These are phyloP conservation scores for Thelonectria discophora DNA, from an alignment of 2,329 filamentous ascomycete genomes.

Conservation along the genomic window DNA sequence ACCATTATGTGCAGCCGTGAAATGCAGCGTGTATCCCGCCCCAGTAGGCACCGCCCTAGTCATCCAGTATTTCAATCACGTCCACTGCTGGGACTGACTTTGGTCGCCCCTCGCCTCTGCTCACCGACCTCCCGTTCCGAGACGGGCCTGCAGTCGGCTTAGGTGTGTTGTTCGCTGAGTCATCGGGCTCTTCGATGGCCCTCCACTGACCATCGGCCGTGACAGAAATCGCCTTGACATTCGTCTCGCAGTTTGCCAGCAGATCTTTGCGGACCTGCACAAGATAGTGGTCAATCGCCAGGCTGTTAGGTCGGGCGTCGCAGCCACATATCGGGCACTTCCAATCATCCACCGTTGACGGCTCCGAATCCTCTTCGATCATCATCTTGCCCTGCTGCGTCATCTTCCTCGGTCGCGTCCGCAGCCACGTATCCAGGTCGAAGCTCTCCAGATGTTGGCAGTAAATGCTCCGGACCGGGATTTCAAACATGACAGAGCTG, in stretches of 20 bases:
- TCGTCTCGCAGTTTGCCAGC: conserved; percentile 26
- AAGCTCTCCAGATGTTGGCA: conserved; percentile 91
- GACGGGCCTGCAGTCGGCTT: conserved; percentile 11
- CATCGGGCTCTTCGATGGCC: conserved; percentile 44
- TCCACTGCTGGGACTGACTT: conserved; percentile 24
- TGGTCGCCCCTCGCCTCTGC: conserved; percentile 15
- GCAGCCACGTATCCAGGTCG: conserved; percentile 83
- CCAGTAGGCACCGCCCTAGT: conserved; percentile 6
- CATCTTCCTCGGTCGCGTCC: conserved; percentile 65
- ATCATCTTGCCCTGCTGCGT: conserved; percentile 26
- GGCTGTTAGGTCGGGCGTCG: conserved; percentile 77
- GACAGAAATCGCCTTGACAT: conserved; percentile 46
- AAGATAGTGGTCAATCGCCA: conserved; percentile 81
- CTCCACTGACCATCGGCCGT: conserved; percentile 47
- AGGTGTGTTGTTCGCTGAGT: conserved; percentile 39
- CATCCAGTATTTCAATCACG: conserved; percentile 44
- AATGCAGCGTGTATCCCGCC: background rate
- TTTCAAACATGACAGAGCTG: conserved; percentile 68
- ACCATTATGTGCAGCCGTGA: conserved; percentile 26
- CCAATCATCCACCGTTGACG: conserved; percentile 75
- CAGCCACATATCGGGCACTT: conserved; percentile 83
- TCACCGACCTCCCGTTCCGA: background rate
- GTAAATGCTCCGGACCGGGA: conserved; percentile 73
- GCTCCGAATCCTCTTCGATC: conserved; percentile 49
- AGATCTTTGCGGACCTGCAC: conserved; percentile 67